Base-by-base conservation (phyloP, 148 eudicot genomes). In the Diospyros lotus region DNA sequence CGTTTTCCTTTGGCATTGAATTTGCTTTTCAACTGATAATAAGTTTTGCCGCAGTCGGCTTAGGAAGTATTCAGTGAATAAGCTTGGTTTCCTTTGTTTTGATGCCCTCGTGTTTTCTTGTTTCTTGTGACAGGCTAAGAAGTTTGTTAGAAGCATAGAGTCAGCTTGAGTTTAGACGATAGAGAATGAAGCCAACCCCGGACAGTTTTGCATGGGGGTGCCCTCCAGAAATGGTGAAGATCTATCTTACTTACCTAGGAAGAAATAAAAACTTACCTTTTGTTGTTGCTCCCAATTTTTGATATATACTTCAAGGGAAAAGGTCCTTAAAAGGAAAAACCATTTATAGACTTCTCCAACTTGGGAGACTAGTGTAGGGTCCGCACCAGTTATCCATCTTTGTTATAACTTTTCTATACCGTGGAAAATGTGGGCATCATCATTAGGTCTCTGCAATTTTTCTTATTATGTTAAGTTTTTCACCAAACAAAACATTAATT, bases 51-150 rank as follows among this genome's bases (percentile, higher is more conserved):
- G 66, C 42, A 40, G 46, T 58, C 51, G 43, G 39, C 39, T 71
- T 10, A n/a, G 9, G 17, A 5, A 2, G 50, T 66, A 11, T 45
- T 39, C 41, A 42, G 18, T 41, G 13, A 41, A 41, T 64, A 48
- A 56, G 60, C 60, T 54, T 60, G 14, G 7, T 59, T 60, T 61
- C 39, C 14, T 51, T 63, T 45, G 53, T 9, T 15, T 59, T 64
- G 2, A 6, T 38, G 52, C 11, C 15, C 38, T 76, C 58, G 62
- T 14, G 15, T 5, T 59, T 58, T 79, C 15, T 65, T 55, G 55
- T 73, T 53, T 69, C 53, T 72, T 56, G 51, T 75, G 53, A 58
- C 96, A 93, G 98, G 93, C 93, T 18, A 93, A 93, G 84, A 93
- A 90, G 79, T 79, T 90, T 13, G 87, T 93, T 65, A 87, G 73